phyloP scores from a whole-genome alignment of 2,329 filamentous ascomycete species.

The Xylaria sp. region DNA sequence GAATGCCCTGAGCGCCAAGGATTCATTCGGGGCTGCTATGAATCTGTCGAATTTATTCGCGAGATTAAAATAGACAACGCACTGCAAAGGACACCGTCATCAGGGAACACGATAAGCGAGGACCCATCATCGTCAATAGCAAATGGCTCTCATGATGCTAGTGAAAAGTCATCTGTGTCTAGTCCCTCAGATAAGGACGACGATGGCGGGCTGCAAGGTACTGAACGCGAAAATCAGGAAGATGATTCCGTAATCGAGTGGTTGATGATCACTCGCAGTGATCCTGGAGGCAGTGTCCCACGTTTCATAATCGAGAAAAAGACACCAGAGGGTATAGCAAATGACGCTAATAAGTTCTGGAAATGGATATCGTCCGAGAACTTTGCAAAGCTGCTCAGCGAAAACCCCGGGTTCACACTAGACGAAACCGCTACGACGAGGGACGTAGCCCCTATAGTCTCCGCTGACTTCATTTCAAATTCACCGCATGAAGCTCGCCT shows the following conservation, averaged over 20 bases:
- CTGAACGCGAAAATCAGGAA: constrained; percentile 46
- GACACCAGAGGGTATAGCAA: constrained; percentile 82
- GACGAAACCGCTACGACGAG: constrained; percentile 44
- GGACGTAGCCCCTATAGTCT: constrained; percentile 47
- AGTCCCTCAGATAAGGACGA: constrained; percentile 41
- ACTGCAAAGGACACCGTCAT: constrained; percentile 57
- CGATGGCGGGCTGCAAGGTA: constrained; percentile 52
- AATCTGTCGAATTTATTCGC: constrained; percentile 90
- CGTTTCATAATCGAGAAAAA: constrained; percentile 92
- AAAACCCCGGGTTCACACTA: constrained; percentile 38
- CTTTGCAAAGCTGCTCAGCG: constrained; percentile 50
- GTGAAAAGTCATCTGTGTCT: constrained; percentile 55
- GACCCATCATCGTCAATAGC: constrained; percentile 46
- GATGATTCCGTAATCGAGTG: constrained; percentile 74
- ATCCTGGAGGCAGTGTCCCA: constrained; percentile 88
- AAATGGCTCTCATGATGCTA: constrained; percentile 46
- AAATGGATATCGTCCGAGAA: constrained; percentile 71
- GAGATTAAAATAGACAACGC: constrained; percentile 74
- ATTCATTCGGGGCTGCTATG: constrained; percentile 86
- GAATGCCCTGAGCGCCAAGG: constrained; percentile 76
- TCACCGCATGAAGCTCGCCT: constrained; percentile 26
- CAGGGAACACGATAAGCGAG: constrained; percentile 55
- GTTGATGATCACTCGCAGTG: constrained; percentile 92
- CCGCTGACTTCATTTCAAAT: constrained; percentile 41
- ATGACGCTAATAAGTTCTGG: constrained; percentile 83